phyloP scores from a whole-genome alignment of 345 rosid species.

The Gossypium turneri region DNA sequence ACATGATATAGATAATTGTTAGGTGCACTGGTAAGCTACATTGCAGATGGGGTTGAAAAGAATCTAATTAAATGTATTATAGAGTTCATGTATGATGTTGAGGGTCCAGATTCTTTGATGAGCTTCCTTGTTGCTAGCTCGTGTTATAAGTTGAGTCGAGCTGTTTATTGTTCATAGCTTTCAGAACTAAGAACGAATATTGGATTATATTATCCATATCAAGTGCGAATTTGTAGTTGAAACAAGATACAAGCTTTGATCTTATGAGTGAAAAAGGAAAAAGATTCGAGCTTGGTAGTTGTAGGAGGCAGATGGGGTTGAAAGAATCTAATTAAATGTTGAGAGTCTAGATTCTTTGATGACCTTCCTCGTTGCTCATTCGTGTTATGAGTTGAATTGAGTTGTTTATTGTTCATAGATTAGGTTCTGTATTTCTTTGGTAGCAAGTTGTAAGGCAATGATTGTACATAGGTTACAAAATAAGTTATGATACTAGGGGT shows the following conservation, averaged over 20 bases:
- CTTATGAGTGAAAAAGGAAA: too few species aligned
- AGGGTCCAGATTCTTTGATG: neutral
- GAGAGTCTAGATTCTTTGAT: neutral
- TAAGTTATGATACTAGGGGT: neutral
- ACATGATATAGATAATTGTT: neutral
- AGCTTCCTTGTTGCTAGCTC: neutral
- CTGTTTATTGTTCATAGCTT: neutral
- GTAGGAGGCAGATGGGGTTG: neutral
- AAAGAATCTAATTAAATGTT: neutral
- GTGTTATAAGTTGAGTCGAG: neutral
- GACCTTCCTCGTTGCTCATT: neutral
- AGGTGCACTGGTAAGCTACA: too few species aligned
- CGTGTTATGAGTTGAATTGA: neutral
- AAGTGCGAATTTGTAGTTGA: too few species aligned
- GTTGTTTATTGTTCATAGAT: constrained; percentile 7
- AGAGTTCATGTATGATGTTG: neutral
- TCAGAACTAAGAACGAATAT: neutral
- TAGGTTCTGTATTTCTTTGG: constrained; percentile 1
- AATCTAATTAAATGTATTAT: neutral
- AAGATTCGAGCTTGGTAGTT: too few species aligned
- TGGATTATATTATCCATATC: neutral
- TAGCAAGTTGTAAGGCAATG: neutral
- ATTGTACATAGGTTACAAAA: neutral
- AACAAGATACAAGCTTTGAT: too few species aligned
- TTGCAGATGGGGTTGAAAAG: neutral